phyloP scores from a whole-genome alignment of 768 basidiomycete species.

The Sporobolomyces roseus region DNA sequence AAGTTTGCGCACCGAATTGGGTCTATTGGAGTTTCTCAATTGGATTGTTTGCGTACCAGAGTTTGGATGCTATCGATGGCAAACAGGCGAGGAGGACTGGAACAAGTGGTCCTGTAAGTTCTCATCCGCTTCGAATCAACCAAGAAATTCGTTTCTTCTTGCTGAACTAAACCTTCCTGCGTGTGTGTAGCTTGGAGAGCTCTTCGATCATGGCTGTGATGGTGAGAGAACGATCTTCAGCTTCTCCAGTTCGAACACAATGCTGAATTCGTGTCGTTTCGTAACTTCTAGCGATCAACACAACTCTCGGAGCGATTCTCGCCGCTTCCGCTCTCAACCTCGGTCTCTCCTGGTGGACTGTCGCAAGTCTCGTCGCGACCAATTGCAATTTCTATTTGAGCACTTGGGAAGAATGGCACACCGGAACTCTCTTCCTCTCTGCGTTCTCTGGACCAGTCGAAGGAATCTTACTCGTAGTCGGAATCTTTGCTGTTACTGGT shows the following conservation, averaged over 20 bases:
- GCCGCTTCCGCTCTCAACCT: conserved; percentile 79
- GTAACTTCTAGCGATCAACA: conserved; percentile 67
- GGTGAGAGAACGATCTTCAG: conserved; percentile 3
- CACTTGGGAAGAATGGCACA: conserved; percentile 85
- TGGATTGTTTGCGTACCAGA: conserved; percentile 89
- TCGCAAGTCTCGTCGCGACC: conserved; percentile 73
- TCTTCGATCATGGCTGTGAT: conserved; percentile 49
- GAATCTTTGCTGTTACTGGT: conserved; percentile 73
- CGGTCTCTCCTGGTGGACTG: conserved; percentile 95
- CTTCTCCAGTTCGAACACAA: conserved; percentile 52
- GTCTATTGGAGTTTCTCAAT: conserved; percentile 86
- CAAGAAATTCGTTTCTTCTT: no score
- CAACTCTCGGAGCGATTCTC: conserved; percentile 84
- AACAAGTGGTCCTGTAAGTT: conserved; percentile 75
- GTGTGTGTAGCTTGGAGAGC: conserved; percentile 64
- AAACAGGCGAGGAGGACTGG: conserved; percentile 94
- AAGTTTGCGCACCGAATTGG: conserved; percentile 68
- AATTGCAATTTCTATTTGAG: conserved; percentile 75
- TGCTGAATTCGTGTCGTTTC: conserved; percentile 56
- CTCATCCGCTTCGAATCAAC: neutral
- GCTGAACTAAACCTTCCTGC: neutral
- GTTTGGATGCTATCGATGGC: conserved; percentile 81
- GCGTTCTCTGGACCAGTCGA: conserved; percentile 94
- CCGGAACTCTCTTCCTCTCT: conserved; percentile 84
- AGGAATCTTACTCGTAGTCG: conserved; percentile 80